phyloP scores from a whole-genome alignment of 2,329 filamentous ascomycete species.

The Colletotrichum orbiculare region DNA sequence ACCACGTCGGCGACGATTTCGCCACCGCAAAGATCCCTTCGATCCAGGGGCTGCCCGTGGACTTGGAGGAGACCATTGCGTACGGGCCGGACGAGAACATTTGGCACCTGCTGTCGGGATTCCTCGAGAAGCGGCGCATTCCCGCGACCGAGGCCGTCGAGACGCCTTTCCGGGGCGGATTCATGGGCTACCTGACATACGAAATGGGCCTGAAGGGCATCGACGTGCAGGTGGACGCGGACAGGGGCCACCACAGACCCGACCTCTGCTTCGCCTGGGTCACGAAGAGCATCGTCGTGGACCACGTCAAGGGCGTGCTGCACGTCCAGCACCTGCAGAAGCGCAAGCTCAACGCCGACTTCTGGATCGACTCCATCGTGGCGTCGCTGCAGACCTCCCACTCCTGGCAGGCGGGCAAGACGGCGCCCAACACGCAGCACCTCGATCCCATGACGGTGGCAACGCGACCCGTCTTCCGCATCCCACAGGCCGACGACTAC shows the following conservation, averaged over 20 bases:
- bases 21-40: conserved; percentile 45
- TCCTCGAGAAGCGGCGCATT: conserved; percentile 48
- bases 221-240: conserved; percentile 52
- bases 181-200: conserved; percentile 87
- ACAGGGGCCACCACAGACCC: conserved; percentile 59
- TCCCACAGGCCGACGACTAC: conserved; percentile 64
- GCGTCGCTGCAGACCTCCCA: conserved; percentile 46
- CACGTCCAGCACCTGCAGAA: conserved; percentile 75
- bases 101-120: conserved; percentile 64
- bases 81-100: conserved; percentile 48
- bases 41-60: conserved; percentile 27
- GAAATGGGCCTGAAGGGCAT: conserved; percentile 79
- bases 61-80: conserved; percentile 42
- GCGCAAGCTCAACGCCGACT: conserved; percentile 35
- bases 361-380: conserved; percentile 47
- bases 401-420: conserved; percentile 44
- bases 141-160: conserved; percentile 35
- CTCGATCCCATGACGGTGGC: conserved; percentile 22
- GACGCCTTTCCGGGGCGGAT: conserved; percentile 80
- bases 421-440: conserved; percentile 7
- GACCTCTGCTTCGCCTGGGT: conserved; percentile 84
- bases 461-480: conserved; percentile 44
- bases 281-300: conserved; percentile 80
- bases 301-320: conserved; percentile 71
- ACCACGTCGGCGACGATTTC: conserved; percentile 61